Conservation (phyloP, 768 basidiomycete genomes). For the Podaxis carcinomalis region DNA sequence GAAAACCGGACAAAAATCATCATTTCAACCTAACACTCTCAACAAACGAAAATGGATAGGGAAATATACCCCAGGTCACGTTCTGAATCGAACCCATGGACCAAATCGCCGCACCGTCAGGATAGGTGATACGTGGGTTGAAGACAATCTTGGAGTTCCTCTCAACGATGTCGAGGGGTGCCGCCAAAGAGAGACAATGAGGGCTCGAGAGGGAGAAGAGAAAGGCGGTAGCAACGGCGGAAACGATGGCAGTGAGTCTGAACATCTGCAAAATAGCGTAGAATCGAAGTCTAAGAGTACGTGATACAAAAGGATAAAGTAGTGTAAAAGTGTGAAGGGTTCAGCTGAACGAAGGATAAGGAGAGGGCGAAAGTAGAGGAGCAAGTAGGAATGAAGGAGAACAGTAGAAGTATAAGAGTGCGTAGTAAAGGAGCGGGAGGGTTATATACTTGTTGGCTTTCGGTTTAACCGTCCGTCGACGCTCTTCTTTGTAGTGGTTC, state of each 20-base stretch:
- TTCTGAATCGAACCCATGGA: conserved; percentile 17
- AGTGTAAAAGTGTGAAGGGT: background rate
- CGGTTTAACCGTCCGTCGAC: background rate
- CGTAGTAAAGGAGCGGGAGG: background rate
- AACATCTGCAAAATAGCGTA: background rate
- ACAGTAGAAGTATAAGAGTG: background rate
- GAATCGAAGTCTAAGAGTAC: background rate
- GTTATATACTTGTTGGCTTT: background rate
- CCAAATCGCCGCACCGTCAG: conserved; percentile 18
- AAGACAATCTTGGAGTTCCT: conserved; percentile 16
- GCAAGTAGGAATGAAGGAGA: background rate
- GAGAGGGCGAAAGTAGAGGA: background rate
- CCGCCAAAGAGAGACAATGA: background rate
- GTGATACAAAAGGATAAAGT: background rate
- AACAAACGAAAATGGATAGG: background rate
- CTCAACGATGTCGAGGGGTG: background rate
- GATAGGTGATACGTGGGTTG: conserved; percentile 20
- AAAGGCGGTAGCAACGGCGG: background rate
- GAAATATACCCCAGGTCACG: conserved; percentile 21
- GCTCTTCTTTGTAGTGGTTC: background rate
- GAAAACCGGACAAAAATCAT: background rate
- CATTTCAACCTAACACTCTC: background rate
- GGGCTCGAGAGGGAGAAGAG: background rate
- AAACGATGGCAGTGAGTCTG: background rate
- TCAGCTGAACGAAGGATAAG: background rate